Conservation (phyloP, 768 basidiomycete species). For the Butyriboletus loyo region DNA sequence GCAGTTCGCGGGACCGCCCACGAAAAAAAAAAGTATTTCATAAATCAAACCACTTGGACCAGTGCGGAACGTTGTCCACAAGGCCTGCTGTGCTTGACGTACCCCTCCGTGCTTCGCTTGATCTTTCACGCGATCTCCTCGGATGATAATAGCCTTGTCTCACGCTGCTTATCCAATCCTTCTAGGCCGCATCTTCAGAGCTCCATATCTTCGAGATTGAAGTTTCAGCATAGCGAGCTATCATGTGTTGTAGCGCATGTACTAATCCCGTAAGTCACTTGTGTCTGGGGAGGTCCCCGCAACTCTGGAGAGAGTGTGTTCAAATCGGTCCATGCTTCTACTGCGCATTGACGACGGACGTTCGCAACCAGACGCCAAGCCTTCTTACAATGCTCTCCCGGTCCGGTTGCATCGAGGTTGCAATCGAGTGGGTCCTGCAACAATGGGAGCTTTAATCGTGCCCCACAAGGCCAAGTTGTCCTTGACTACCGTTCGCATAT, state of each 20-base stretch:
- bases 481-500: not conserved
- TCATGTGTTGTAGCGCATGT: slow-evolving; percentile 12
- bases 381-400: not conserved
- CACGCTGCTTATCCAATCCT: not conserved
- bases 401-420: slow-evolving; percentile 8
- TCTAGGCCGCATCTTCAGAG: not conserved
- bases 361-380: slow-evolving; percentile 9
- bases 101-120: slow-evolving; percentile 1
- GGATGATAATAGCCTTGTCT: slow-evolving; percentile 10
- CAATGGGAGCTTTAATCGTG: not conserved
- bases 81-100: slow-evolving; percentile 17
- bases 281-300: not conserved
- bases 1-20: slow-evolving; percentile 22
- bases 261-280: slow-evolving; percentile 7
- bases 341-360: not conserved
- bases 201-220: slow-evolving; percentile 17
- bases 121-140: slow-evolving; percentile 21
- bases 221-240: slow-evolving; percentile 10
- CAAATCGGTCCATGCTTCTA: slow-evolving; percentile 2
- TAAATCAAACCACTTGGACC: slow-evolving; percentile 1
- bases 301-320: not conserved
- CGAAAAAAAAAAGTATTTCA: not conserved
- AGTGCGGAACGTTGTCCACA: slow-evolving; percentile 1
- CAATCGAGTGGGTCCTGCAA: not conserved
- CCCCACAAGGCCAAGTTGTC: not conserved